phyloP scores from a whole-genome alignment of 805 yeast genomes.

The Candida namnaoensis region DNA sequence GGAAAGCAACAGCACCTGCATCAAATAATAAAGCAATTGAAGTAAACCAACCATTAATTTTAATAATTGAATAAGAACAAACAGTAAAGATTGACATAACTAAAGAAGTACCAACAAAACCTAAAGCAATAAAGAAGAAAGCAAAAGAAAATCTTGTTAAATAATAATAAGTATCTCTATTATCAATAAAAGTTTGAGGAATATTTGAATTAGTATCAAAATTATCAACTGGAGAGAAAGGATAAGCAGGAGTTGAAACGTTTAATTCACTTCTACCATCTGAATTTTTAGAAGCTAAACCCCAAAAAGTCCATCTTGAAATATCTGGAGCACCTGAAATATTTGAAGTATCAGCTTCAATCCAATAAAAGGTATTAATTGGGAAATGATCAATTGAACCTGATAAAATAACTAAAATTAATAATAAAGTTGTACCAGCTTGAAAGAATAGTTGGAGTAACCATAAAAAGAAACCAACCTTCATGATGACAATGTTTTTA shows the following conservation, averaged over 20 bases:
- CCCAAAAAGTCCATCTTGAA: conserved; percentile 84
- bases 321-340: conserved; percentile 38
- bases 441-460: conserved; percentile 1
- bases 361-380: conserved; percentile 59
- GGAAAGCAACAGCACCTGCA: conserved; percentile 56
- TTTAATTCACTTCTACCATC: conserved; percentile 25
- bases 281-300: conserved; percentile 42
- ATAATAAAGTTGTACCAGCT: conserved; percentile 31
- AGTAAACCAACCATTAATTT: conserved; percentile 43
- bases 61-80: conserved; percentile 47
- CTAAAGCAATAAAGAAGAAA: conserved; percentile 48
- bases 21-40: conserved; percentile 43
- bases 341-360: conserved; percentile 55
- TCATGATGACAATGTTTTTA: background rate
- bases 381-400: conserved; percentile 56
- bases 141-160: conserved; percentile 61
- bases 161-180: conserved; percentile 53
- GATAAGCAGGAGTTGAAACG: conserved; percentile 53
- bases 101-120: conserved; percentile 56
- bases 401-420: conserved; percentile 53
- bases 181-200: conserved; percentile 42
- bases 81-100: conserved; percentile 45
- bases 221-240: conserved; percentile 70
- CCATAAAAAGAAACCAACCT: background rate
- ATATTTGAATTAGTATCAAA: conserved; percentile 44